Evolutionary conservation across 2,329 filamentous ascomycete genomes (phyloP).

Genomic region (Pseudonectria buxi): DNA sequence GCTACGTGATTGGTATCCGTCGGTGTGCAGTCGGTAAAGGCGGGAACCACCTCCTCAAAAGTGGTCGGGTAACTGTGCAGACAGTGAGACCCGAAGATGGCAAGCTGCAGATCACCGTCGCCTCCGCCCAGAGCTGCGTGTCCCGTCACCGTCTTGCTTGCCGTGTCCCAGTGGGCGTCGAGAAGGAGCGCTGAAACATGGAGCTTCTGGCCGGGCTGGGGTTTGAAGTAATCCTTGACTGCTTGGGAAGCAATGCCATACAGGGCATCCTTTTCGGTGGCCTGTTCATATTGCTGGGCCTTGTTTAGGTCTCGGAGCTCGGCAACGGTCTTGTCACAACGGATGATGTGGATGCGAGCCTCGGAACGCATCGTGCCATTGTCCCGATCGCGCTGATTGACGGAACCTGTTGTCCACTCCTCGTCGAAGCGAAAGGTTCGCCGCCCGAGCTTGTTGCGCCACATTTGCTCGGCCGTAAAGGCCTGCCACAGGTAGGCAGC

Average conservation of each 20-base stretch:
- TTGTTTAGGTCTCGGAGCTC: conserved; percentile 73
- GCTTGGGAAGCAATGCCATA: conserved; percentile 73
- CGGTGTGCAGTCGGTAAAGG: conserved; percentile 83
- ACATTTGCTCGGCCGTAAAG: conserved; percentile 96
- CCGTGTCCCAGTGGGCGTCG: conserved; percentile 81
- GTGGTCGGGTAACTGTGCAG: conserved; percentile 85
- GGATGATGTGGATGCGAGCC: conserved; percentile 81
- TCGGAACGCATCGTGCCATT: conserved; percentile 76
- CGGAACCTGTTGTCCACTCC: conserved; percentile 81
- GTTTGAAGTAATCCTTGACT: conserved; percentile 69
- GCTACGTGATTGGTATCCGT: conserved; percentile 75
- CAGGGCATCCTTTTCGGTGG: conserved; percentile 64
- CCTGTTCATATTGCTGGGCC: conserved; percentile 69
- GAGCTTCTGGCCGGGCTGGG: conserved; percentile 69
- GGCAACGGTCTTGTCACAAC: conserved; percentile 73
- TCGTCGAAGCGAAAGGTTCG: conserved; percentile 89
- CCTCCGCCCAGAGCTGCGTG: conserved; percentile 79
- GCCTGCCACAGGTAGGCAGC: conserved; percentile 95
- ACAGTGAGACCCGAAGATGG: conserved; percentile 87
- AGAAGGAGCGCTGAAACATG: conserved; percentile 84
- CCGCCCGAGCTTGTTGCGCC: conserved; percentile 76
- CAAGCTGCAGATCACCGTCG: conserved; percentile 68
- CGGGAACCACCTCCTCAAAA: conserved; percentile 83
- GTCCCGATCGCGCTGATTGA: conserved; percentile 67
- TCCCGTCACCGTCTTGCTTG: conserved; percentile 62